Evolutionary conservation across 495 filamentous ascomycete species (phyloP).

Genomic region (Monascus purpureus): DNA sequence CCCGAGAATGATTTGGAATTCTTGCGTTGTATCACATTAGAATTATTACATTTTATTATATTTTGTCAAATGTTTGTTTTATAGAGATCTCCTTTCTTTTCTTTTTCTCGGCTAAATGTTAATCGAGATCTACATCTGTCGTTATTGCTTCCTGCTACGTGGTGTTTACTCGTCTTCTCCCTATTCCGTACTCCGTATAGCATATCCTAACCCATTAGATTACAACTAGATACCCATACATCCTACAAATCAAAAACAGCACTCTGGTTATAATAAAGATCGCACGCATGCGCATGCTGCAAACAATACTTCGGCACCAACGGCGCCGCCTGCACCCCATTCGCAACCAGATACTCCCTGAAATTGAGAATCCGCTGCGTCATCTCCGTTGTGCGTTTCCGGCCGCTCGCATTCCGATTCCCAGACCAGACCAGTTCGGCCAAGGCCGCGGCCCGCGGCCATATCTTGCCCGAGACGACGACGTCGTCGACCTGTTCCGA

Average conservation of each 20-base stretch:
- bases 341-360: conserved; percentile 41
- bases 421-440: conserved; percentile 42
- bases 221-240: too few species aligned
- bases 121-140: too few species aligned
- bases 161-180: too few species aligned
- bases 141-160: too few species aligned
- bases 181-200: too few species aligned
- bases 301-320: conserved; percentile 41
- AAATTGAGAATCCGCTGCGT: conserved; percentile 45
- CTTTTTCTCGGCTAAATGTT: too few species aligned
- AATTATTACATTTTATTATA: too few species aligned
- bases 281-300: conserved; percentile 42
- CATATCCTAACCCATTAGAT: too few species aligned
- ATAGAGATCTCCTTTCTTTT: too few species aligned
- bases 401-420: conserved; percentile 30
- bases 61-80: too few species aligned
- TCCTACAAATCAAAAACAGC: conserved; percentile 1
- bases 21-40: too few species aligned
- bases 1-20: too few species aligned
- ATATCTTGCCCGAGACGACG: conserved; percentile 32
- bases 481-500: conserved; percentile 41
- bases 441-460: conserved; percentile 41
- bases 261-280: conserved; percentile 36
- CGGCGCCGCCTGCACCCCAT: conserved; percentile 33
- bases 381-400: conserved; percentile 35